These are phyloP conservation scores for Globisporangium cylindrosporum DNA, from an alignment of 352 stramenopile genomes.

Conservation along the genomic window DNA sequence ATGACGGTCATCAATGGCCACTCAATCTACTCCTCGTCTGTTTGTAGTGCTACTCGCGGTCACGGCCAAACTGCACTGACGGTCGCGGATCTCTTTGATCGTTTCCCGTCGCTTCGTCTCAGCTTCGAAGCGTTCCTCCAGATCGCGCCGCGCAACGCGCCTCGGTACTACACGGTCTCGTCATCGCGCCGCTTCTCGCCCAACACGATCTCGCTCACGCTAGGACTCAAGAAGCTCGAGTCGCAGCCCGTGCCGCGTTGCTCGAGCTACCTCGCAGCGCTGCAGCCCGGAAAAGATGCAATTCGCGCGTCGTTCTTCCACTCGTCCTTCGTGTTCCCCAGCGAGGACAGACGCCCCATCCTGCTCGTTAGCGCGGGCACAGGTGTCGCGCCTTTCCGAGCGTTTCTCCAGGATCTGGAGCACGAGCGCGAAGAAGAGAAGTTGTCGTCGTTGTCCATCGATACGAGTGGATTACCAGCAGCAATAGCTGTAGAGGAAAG, in stretches of 20 bases:
- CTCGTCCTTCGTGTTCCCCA: slow-evolving; percentile 76
- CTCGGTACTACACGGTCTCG: slow-evolving; percentile 83
- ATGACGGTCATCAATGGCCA: neutral
- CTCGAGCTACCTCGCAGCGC: slow-evolving; percentile 63
- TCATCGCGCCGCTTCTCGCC: slow-evolving; percentile 63
- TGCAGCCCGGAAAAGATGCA: slow-evolving; percentile 36
- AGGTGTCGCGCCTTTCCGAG: slow-evolving; percentile 80
- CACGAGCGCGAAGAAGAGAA: slow-evolving; percentile 36
- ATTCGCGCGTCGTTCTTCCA: slow-evolving; percentile 68
- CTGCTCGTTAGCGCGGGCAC: slow-evolving; percentile 80
- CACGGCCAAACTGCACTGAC: slow-evolving; percentile 16
- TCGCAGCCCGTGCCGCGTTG: slow-evolving; percentile 61
- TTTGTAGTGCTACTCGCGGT: neutral
- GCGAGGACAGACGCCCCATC: slow-evolving; percentile 51
- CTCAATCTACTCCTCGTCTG: neutral
- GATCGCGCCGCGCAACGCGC: slow-evolving; percentile 55
- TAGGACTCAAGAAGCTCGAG: slow-evolving; percentile 57
- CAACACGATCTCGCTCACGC: slow-evolving; percentile 64
- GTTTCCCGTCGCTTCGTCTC: slow-evolving; percentile 60
- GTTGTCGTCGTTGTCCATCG: neutral
- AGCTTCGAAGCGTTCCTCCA: slow-evolving; percentile 69
- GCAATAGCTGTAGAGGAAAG: slow-evolving; percentile 12
- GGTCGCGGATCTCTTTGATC: slow-evolving; percentile 62
- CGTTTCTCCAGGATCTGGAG: slow-evolving; percentile 73
- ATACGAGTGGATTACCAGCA: neutral